phyloP scores from a whole-genome alignment of 768 basidiomycete species.

The Porphyrellus cyaneotinctus region DNA sequence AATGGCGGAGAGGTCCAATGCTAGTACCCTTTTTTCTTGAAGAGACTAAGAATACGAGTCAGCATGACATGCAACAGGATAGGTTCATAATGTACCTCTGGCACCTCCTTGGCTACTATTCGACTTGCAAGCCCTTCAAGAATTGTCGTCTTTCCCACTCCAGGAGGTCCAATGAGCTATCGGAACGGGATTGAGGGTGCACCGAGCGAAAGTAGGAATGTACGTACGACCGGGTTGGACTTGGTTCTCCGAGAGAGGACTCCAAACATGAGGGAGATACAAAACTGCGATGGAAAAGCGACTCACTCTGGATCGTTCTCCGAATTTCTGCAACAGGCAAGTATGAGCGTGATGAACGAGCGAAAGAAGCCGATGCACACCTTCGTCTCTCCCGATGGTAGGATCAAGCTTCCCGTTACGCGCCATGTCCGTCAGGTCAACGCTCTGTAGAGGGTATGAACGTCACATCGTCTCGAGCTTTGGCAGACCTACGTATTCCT shows the following conservation, averaged over 20 bases:
- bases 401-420: constrained; percentile 85
- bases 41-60: constrained; percentile 51
- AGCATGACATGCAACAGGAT: neutral
- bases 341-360: neutral
- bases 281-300: neutral
- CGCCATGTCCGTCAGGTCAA: constrained; percentile 82
- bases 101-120: constrained; percentile 86
- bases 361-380: constrained; percentile 28
- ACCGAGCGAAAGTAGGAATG: neutral
- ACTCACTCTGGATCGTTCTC: constrained; percentile 83
- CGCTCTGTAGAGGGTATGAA: constrained; percentile 45
- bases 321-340: constrained; percentile 60
- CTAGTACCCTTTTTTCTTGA: constrained; percentile 82
- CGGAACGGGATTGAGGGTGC: neutral
- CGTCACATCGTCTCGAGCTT: neutral
- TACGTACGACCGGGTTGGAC: constrained; percentile 79
- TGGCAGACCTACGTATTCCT: constrained; percentile 62
- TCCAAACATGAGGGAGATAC: constrained; percentile 21
- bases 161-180: constrained; percentile 79
- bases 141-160: constrained; percentile 92
- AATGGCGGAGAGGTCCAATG: constrained; percentile 78
- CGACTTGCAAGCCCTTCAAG: constrained; percentile 85
- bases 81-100: constrained; percentile 55
- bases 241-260: constrained; percentile 87
- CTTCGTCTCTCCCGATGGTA: constrained; percentile 85